Percentiles rank a stretch among this genome's conserved stretches.
Evolutionary conservation across 441 rosid species (phyloP).

Genomic region (Manihot esculenta): DNA sequence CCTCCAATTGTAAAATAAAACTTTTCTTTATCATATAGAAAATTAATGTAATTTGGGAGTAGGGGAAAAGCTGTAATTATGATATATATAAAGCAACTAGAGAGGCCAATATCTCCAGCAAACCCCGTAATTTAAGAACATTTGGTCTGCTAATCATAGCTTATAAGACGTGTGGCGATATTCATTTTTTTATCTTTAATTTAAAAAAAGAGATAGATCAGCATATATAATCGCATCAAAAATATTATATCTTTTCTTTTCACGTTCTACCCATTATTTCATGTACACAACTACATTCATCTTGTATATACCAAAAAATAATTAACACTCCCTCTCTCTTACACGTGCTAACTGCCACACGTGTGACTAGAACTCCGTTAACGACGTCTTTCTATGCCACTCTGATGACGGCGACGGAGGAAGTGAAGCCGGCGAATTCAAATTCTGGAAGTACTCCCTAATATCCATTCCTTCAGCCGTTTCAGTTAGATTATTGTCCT

Average conservation of each 20-base stretch:
- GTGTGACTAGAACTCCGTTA: slow-evolving; percentile 57
- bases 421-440: slow-evolving; percentile 46
- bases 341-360: slow-evolving; percentile 46
- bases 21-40: too few species aligned
- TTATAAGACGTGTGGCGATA: too few species aligned
- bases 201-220: not conserved
- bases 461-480: slow-evolving; percentile 40
- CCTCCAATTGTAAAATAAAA: too few species aligned
- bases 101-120: slow-evolving; percentile 17
- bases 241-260: slow-evolving; percentile 15
- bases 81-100: slow-evolving; percentile 6
- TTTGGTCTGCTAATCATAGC: slow-evolving; percentile 43
- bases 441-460: slow-evolving; percentile 48
- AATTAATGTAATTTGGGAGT: not conserved
- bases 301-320: not conserved
- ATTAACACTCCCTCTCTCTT: slow-evolving; percentile 6
- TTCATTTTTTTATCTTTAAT: not conserved
- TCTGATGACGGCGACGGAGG: slow-evolving; percentile 45
- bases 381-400: slow-evolving; percentile 32
- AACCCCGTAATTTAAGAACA: slow-evolving; percentile 39
- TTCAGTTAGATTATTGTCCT: slow-evolving; percentile 39
- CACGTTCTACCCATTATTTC: slow-evolving; percentile 33
- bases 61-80: slow-evolving; percentile 21
- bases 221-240: not conserved
- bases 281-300: slow-evolving; percentile 31